Base-by-base conservation (phyloP, 2,329 filamentous ascomycete genomes). In the Elsinoe batatas region DNA sequence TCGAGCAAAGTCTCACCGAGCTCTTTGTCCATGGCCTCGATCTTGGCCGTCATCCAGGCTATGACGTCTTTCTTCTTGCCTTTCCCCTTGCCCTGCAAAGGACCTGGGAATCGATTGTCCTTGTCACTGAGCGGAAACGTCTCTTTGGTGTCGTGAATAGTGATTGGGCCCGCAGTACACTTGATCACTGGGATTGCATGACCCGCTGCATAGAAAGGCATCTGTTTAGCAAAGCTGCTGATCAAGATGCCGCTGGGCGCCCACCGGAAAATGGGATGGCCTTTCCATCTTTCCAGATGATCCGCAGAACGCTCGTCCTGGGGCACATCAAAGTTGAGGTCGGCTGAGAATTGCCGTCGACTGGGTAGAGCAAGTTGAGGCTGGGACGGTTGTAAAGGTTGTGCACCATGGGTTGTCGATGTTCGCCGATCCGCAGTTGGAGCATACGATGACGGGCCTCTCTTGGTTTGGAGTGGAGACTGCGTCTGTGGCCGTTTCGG, bases 21-120 rank as follows among this genome's bases (percentile, higher is more conserved):
- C 33, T 71, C 67, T 51, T 67, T 79, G 66, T 94, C 88, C 35
- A 96, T 72, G 0, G 74, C 74, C 36, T 88, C 84, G 56, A 97
- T 91, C 53, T 85, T 88, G 58, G 79, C 75, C 3, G 78, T 80
- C 43, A 98, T 76, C 93, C 94, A 98, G 1, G 81, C 71, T 42
- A 91, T 63, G 0, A 89, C 80, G 55, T 98, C 91, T 74, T 97
- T 98, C 77, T 98, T 98, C 77, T 95, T 97, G 1, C 85, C 83
- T 76, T 95, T 97, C 1, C 84, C 83, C 67, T 96, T 97, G 38
- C 83, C 80, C 69, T 86, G 90, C 26, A 98, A 74, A 2, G 94
- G 93, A 0, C 93, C 93, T 0, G 93, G 93, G 64, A 97, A 97
- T 62, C 84, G 89, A 15, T 82, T 79, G 49, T 93, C 73, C 2